A percentile compares a stretch with the other conserved stretches of the same genome.
Evolutionary conservation across 805 yeast species (phyloP).

Genomic region (Priceomyces fermenticarens): DNA sequence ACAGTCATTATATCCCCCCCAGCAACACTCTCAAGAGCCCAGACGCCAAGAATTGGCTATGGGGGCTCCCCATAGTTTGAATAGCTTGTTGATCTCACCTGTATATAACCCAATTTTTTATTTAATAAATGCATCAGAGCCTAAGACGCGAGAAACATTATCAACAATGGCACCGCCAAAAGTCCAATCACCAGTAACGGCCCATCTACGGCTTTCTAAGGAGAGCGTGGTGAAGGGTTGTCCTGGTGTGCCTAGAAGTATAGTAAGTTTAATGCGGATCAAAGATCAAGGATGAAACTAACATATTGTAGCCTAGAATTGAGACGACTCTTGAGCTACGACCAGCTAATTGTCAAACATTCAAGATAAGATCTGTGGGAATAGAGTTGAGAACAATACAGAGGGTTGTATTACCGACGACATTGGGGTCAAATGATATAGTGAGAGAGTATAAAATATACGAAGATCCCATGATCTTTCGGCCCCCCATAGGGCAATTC

Average conservation of each 20-base stretch:
- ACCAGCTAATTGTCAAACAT: constrained; percentile 46
- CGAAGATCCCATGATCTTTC: constrained; percentile 32
- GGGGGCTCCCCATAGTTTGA: too few relatives aligned
- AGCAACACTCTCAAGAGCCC: too few relatives aligned
- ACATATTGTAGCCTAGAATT: constrained; percentile 43
- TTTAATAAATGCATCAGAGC: too few relatives aligned
- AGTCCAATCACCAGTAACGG: constrained; percentile 25
- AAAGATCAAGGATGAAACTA: neutral
- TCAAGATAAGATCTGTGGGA: constrained; percentile 46
- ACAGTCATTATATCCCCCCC: too few relatives aligned
- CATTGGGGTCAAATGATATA: constrained; percentile 34
- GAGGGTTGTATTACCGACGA: constrained; percentile 39
- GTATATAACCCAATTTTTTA: too few relatives aligned
- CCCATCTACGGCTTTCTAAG: constrained; percentile 48
- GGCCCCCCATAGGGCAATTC: constrained; percentile 39
- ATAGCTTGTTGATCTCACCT: too few relatives aligned
- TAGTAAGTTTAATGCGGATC: constrained; percentile 8
- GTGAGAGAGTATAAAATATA: constrained; percentile 31
- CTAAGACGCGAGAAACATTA: too few relatives aligned
- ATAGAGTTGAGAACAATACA: constrained; percentile 51
- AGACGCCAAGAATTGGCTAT: too few relatives aligned
- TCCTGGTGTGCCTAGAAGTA: constrained; percentile 63
- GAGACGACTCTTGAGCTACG: constrained; percentile 57
- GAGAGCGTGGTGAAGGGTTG: constrained; percentile 58
- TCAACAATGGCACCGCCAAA: constrained; percentile 10